A percentile compares a stretch with the other conserved stretches of the same genome.
These are phyloP conservation scores for Fusarium sp. DNA, from an alignment of 2,329 filamentous ascomycete genomes.

Conservation along the genomic window DNA sequence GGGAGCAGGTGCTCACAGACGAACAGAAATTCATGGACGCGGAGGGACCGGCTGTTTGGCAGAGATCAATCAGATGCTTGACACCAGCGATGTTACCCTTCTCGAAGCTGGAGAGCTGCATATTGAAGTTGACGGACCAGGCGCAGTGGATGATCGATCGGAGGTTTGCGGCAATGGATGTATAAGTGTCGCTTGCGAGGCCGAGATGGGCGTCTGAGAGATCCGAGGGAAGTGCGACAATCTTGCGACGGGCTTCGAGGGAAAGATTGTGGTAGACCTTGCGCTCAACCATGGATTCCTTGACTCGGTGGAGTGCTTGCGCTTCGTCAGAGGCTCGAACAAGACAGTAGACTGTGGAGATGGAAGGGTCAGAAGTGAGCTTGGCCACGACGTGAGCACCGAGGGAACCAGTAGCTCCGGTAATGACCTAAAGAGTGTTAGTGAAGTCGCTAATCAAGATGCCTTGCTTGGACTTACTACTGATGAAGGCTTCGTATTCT, in stretches of 20 bases:
- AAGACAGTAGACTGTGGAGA: slow-evolving; percentile 63
- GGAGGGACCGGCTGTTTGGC: slow-evolving; percentile 51
- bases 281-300: slow-evolving; percentile 50
- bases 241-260: slow-evolving; percentile 17
- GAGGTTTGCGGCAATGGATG: slow-evolving; percentile 50
- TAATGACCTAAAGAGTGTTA: slow-evolving; percentile 54
- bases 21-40: slow-evolving; percentile 60
- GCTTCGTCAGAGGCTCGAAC: slow-evolving; percentile 59
- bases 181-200: slow-evolving; percentile 48
- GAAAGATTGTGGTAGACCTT: slow-evolving; percentile 44
- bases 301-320: slow-evolving; percentile 50
- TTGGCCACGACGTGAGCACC: slow-evolving; percentile 70
- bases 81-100: slow-evolving; percentile 59
- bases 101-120: slow-evolving; percentile 63
- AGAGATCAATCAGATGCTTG: slow-evolving; percentile 60
- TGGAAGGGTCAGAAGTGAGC: slow-evolving; percentile 67
- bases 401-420: slow-evolving; percentile 71
- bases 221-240: slow-evolving; percentile 55
- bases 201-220: slow-evolving; percentile 58
- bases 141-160: slow-evolving; percentile 64
- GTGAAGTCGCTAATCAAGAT: background rate
- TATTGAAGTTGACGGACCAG: slow-evolving; percentile 69
- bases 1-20: slow-evolving; percentile 58
- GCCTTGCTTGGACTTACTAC: background rate
- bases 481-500: background rate